Evolutionary conservation across 202 grass and related monocot genomes (phyloP).

Genomic region (Zizania palustris): DNA sequence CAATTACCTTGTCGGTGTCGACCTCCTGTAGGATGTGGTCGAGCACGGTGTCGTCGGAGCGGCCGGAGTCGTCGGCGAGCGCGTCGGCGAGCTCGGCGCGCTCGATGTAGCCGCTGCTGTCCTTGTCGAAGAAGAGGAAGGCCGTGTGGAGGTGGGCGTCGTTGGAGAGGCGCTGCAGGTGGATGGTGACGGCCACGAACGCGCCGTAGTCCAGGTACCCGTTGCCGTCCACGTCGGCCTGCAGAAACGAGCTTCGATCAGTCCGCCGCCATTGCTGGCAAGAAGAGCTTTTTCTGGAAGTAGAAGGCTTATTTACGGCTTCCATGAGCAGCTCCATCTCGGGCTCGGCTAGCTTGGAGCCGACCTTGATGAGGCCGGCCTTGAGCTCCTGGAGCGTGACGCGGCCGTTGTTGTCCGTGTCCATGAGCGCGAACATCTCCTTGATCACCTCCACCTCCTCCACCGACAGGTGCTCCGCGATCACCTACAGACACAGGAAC

Average conservation of each 20-base stretch:
- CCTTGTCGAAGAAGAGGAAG: slow-evolving; percentile 90
- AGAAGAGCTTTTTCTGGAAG: not conserved
- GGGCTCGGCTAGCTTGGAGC: slow-evolving; percentile 79
- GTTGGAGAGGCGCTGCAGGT: slow-evolving; percentile 90
- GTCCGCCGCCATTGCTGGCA: not conserved
- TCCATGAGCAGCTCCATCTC: slow-evolving; percentile 99
- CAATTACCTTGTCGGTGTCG: slow-evolving; percentile 74
- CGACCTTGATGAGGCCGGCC: slow-evolving; percentile 70
- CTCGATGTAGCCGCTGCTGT: slow-evolving; percentile 87
- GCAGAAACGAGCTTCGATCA: not conserved
- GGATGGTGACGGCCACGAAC: slow-evolving; percentile 93
- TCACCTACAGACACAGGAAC: slow-evolving; percentile 45
- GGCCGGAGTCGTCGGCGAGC: slow-evolving; percentile 69
- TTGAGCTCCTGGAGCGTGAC: slow-evolving; percentile 85
- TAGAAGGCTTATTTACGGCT: slow-evolving; percentile 47
- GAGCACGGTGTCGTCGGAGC: slow-evolving; percentile 59
- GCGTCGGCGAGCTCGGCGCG: slow-evolving; percentile 70
- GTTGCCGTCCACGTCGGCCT: slow-evolving; percentile 93
- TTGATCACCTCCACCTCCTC: slow-evolving; percentile 93
- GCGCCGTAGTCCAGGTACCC: slow-evolving; percentile 93
- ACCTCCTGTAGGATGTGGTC: slow-evolving; percentile 77
- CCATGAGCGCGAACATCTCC: slow-evolving; percentile 92
- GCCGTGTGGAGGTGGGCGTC: slow-evolving; percentile 89
- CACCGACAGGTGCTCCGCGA: slow-evolving; percentile 86
- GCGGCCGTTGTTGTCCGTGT: slow-evolving; percentile 72